Evolutionary conservation across 345 rosid genomes (phyloP).

Genomic region (Alliaria petiolata): DNA sequence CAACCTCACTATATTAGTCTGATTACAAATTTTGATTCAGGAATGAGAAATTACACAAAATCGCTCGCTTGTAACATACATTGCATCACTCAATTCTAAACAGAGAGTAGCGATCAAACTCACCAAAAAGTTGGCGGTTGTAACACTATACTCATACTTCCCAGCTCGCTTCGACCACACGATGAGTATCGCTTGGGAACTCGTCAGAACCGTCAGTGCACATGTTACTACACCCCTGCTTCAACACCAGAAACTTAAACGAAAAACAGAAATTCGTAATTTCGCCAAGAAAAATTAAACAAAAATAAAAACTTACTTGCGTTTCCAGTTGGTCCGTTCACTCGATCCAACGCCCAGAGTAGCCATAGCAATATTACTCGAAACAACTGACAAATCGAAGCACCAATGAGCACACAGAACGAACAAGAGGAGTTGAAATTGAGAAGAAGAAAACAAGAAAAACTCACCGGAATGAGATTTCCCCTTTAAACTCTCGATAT

Average conservation of each 20-base stretch:
- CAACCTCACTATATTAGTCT: neutral
- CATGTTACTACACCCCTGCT: constrained; percentile 69
- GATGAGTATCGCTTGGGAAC: constrained; percentile 95
- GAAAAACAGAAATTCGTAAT: neutral
- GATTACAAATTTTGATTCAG: neutral
- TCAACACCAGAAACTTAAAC: neutral
- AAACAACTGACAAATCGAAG: constrained; percentile 34
- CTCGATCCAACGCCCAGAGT: constrained; percentile 33
- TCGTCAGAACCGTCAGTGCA: constrained; percentile 82
- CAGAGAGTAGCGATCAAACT: constrained; percentile 6
- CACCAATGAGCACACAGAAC: constrained; percentile 13
- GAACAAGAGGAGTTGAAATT: neutral
- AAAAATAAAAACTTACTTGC: constrained; percentile 46
- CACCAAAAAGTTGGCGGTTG: constrained; percentile 94
- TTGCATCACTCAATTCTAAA: neutral
- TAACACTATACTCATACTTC: constrained; percentile 91
- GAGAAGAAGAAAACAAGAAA: neutral
- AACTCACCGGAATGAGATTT: constrained; percentile 25
- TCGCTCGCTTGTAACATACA: neutral
- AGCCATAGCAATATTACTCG: constrained; percentile 38
- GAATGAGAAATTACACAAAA: neutral
- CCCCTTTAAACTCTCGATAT: constrained; percentile 30
- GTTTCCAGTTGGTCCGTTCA: constrained; percentile 68
- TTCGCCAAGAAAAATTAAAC: neutral
- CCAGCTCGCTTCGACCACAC: constrained; percentile 99